Percentiles rank a stretch among this genome's conserved stretches.
phyloP scores from a whole-genome alignment of 495 filamentous ascomycete species.

The Thermothielavioides terrestris region DNA sequence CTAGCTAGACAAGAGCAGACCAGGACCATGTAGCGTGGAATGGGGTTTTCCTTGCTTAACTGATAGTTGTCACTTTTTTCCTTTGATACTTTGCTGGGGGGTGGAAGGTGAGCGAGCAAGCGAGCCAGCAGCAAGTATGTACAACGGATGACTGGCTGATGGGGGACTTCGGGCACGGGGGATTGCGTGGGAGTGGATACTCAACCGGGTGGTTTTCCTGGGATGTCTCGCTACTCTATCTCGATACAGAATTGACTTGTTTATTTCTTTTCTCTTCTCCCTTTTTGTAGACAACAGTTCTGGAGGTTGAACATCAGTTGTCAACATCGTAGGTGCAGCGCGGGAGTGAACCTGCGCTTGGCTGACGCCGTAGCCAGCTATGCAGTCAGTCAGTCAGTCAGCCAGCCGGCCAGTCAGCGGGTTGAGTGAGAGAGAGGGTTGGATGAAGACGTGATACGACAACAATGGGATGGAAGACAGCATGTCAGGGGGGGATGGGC shows the following conservation, averaged over 20 bases:
- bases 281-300: too few species aligned
- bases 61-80: background rate
- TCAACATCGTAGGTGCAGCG: too few species aligned
- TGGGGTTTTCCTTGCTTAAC: too few species aligned
- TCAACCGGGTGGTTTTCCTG: constrained; percentile 18
- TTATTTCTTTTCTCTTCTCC: background rate
- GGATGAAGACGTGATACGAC: background rate
- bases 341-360: too few species aligned
- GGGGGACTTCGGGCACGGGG: background rate
- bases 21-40: too few species aligned
- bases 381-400: too few species aligned
- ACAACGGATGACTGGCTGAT: background rate
- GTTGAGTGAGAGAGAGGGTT: background rate
- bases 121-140: background rate
- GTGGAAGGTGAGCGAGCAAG: too few species aligned
- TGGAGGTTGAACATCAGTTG: too few species aligned
- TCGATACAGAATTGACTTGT: too few species aligned
- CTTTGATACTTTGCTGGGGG: background rate
- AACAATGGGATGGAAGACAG: background rate
- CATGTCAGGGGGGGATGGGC: background rate
- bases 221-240: too few species aligned
- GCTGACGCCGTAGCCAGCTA: too few species aligned
- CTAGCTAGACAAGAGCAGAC: background rate
- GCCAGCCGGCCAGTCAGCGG: too few species aligned
- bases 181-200: constrained; percentile 7